A percentile compares a stretch with the other conserved stretches of the same genome.
Conservation (phyloP, 352 stramenopile genomes). For the Phytophthora sansomeana region DNA sequence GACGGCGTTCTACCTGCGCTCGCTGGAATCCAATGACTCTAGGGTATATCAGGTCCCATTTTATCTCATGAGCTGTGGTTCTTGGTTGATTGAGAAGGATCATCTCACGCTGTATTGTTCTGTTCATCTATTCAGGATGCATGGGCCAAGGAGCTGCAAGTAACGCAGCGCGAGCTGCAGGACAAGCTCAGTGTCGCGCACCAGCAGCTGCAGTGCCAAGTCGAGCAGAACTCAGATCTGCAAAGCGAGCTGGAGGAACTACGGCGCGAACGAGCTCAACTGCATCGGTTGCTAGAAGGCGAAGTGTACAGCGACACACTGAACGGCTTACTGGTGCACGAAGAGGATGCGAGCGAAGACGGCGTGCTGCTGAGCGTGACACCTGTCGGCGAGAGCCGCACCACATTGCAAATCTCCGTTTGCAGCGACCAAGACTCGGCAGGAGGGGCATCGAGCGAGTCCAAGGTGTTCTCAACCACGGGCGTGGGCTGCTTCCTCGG, state of each 20-base stretch:
- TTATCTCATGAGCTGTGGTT: conserved; percentile 7
- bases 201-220: conserved; percentile 73
- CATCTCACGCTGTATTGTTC: conserved; percentile 13
- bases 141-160: conserved; percentile 84
- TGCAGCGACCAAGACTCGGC: conserved; percentile 8
- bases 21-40: conserved; percentile 83
- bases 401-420: conserved; percentile 14
- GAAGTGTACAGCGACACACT: conserved; percentile 80
- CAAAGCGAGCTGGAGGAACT: conserved; percentile 72
- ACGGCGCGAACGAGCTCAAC: conserved; percentile 63
- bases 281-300: conserved; percentile 67
- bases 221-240: conserved; percentile 79
- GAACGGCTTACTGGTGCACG: conserved; percentile 73
- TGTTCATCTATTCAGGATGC: conserved; percentile 57
- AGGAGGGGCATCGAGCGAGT: conserved; percentile 1
- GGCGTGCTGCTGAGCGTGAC: conserved; percentile 82
- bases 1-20: conserved; percentile 86
- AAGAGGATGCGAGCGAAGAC: conserved; percentile 81
- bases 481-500: conserved; percentile 53
- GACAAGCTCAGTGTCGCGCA: conserved; percentile 69
- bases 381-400: conserved; percentile 31
- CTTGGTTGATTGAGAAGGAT: neutral
- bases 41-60: conserved; percentile 74
- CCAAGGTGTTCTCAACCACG: conserved; percentile 43
- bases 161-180: conserved; percentile 82